Conservation (phyloP, 2,329 filamentous ascomycete genomes). For the Eutypella sp. region DNA sequence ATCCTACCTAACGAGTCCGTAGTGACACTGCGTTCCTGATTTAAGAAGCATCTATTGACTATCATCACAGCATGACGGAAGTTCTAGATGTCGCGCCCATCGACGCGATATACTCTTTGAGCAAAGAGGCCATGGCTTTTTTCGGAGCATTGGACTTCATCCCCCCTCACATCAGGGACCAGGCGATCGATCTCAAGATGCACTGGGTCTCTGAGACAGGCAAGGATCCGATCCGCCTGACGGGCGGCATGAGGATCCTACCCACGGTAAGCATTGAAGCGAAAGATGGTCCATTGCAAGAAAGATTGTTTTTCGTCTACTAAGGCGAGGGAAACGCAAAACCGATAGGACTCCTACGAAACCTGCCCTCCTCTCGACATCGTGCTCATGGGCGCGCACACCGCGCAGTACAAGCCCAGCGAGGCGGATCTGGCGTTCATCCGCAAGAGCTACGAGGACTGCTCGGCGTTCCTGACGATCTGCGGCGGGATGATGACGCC, state of each 20-base stretch:
- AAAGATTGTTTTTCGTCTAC: background rate
- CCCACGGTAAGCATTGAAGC: conserved; percentile 21
- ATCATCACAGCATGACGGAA: conserved; percentile 24
- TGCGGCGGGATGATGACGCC: conserved; percentile 32
- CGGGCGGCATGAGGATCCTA: conserved; percentile 21
- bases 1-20: conserved; percentile 24
- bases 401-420: conserved; percentile 22
- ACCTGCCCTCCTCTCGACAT: conserved; percentile 36
- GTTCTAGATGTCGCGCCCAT: conserved; percentile 31
- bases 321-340: background rate
- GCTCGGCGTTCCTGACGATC: conserved; percentile 34
- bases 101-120: conserved; percentile 21
- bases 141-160: conserved; percentile 12
- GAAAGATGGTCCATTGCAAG: background rate
- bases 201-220: conserved; percentile 31
- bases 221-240: conserved; percentile 13
- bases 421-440: conserved; percentile 31
- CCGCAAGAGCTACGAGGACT: conserved; percentile 28
- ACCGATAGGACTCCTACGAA: conserved; percentile 31
- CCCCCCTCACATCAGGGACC: conserved; percentile 7
- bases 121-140: conserved; percentile 12
- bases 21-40: background rate
- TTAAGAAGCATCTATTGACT: background rate
- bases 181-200: conserved; percentile 25
- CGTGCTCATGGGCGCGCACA: conserved; percentile 34